phyloP scores from a whole-genome alignment of 768 basidiomycete species.

The Phallus indusiatus region DNA sequence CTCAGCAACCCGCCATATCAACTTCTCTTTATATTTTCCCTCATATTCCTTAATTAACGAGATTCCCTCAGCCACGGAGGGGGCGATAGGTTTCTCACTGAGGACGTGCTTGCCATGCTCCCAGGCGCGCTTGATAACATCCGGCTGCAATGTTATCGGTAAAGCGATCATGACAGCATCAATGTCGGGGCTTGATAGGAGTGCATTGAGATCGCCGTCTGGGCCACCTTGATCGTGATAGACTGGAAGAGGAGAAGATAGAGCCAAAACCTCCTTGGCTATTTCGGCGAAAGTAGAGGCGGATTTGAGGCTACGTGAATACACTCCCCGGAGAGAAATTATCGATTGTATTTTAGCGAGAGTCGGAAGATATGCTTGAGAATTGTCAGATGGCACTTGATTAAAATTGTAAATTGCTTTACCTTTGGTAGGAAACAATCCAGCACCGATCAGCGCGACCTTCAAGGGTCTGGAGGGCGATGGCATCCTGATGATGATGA shows the following conservation, averaged over 20 bases:
- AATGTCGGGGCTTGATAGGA: constrained; percentile 64
- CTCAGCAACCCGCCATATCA: constrained; percentile 78
- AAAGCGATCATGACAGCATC: constrained; percentile 64
- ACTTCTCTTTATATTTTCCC: constrained; percentile 47
- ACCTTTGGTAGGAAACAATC: constrained; percentile 73
- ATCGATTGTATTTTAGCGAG: constrained; percentile 43
- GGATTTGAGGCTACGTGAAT: constrained; percentile 66
- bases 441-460: constrained; percentile 73
- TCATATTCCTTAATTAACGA: constrained; percentile 61
- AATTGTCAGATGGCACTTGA: too few species aligned
- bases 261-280: constrained; percentile 32
- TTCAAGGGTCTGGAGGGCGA: constrained; percentile 22
- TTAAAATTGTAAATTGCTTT: constrained; percentile 8
- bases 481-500: too few species aligned
- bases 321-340: constrained; percentile 54
- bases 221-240: constrained; percentile 46
- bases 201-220: constrained; percentile 38
- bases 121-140: constrained; percentile 50
- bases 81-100: constrained; percentile 80
- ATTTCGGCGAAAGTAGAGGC: constrained; percentile 42
- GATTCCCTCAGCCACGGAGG: constrained; percentile 54
- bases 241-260: constrained; percentile 33
- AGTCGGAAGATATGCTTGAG: constrained; percentile 69
- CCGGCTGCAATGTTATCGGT: constrained; percentile 69
- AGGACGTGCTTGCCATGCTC: constrained; percentile 81